These are phyloP conservation scores for Penicillium sumatraense DNA, from an alignment of 2,329 filamentous ascomycete species.

Conservation along the genomic window DNA sequence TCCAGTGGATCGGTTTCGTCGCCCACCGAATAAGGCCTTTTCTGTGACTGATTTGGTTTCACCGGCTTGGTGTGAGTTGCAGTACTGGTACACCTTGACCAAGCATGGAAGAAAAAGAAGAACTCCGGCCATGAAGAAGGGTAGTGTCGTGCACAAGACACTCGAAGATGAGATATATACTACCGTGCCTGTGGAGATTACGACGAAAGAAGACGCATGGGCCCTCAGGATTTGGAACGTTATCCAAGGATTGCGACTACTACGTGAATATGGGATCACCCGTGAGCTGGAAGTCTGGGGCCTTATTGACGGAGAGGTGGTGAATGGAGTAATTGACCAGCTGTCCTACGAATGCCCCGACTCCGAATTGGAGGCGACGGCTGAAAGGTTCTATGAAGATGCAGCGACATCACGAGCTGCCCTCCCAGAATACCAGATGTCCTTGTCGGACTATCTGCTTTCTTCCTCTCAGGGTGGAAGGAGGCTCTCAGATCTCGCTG, in stretches of 20 bases:
- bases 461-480: constrained; percentile 41
- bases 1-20: constrained; percentile 79
- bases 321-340: constrained; percentile 90
- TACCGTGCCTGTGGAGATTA: constrained; percentile 72
- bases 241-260: constrained; percentile 78
- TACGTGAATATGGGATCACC: constrained; percentile 72
- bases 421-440: constrained; percentile 50
- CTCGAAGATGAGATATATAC: constrained; percentile 86
- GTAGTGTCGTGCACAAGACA: constrained; percentile 76
- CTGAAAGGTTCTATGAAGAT: constrained; percentile 49
- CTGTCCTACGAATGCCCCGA: constrained; percentile 79
- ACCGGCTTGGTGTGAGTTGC: constrained; percentile 93
- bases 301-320: constrained; percentile 75
- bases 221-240: constrained; percentile 88
- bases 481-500: constrained; percentile 35
- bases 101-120: constrained; percentile 74
- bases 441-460: constrained; percentile 50
- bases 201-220: constrained; percentile 79
- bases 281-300: constrained; percentile 87
- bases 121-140: constrained; percentile 83
- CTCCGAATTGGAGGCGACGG: constrained; percentile 66
- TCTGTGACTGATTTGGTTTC: constrained; percentile 87
- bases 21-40: constrained; percentile 75
- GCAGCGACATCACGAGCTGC: constrained; percentile 39
- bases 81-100: constrained; percentile 86